Evolutionary conservation across 495 filamentous ascomycete genomes (phyloP), one percentile per base, ranked within the genome.

Genomic region (Penicillium bialowiezense): DNA sequence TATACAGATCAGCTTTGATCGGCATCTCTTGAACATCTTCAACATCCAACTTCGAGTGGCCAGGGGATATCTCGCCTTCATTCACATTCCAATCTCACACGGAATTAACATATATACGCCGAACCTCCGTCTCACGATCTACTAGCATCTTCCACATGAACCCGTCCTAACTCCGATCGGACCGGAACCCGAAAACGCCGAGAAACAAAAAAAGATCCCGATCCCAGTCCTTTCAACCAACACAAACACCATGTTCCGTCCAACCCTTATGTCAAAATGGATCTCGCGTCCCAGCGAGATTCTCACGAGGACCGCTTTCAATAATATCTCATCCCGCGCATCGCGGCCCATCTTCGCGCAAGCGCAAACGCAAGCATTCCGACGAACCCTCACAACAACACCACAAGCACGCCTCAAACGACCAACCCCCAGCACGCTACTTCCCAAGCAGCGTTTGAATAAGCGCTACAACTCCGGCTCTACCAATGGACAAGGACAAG

Each of bases 391-490:
- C 9, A 41, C 26, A 5, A 37, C 38, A 32, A 34, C 21, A 13
- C 44, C 46, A 5, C 55, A 47, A 20, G 17, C 44, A 5, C 56
- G 48, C 2, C 13, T 48, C 1, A 34, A n/a, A n/a, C n/a, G 23
- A 21, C 44, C 40, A 40, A 26, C 23, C n/a, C n/a, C n/a, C 23
- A 37, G 21, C 32, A 13, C 53, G 8, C 15, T 50, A 21, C 52
- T 52, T 5, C 46, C 36, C 29, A 60, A 31, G 41, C 51, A 36
- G 34, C 55, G 13, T 23, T 28, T 20, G 15, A 36, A 50, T 12
- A 62, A 61, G 12, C 60, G 63, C 48, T 63, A 64, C 50, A 64
- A 63, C 46, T 65, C 63, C 10, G 58, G 56, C 10, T 52, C 58
- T n/a, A 42, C 41, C 34, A 48, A 37, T 44, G 17, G 26, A 7